phyloP scores from a whole-genome alignment of 257 asterid species.

The Solanum microdontum region DNA sequence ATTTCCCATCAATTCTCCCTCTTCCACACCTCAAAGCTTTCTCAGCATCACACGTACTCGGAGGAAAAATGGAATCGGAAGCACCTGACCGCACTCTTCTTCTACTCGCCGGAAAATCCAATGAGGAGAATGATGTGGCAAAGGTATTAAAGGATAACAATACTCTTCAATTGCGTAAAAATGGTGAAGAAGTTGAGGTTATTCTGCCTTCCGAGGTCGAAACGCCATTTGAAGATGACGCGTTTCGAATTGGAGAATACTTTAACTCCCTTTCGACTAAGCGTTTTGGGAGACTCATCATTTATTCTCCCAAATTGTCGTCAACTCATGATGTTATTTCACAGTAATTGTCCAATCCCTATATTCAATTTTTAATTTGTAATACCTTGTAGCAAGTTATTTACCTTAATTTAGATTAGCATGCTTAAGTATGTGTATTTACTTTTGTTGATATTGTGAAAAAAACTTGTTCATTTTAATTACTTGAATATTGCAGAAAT shows the following conservation, averaged over 20 bases:
- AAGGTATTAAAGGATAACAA: conserved; percentile 29
- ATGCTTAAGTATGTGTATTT: not conserved
- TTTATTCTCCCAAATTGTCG: conserved; percentile 60
- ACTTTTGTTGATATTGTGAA: not conserved
- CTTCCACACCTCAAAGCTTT: not conserved
- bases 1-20: not conserved
- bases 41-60: not conserved
- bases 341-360: conserved; percentile 21
- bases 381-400: not conserved
- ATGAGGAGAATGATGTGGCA: conserved; percentile 46
- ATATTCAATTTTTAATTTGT: not conserved
- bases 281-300: conserved; percentile 53
- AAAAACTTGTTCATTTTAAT: not conserved
- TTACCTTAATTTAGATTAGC: not conserved
- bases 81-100: conserved; percentile 21
- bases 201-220: conserved; percentile 37
- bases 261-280: conserved; percentile 39
- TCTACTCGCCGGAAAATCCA: conserved; percentile 62
- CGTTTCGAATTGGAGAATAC: conserved; percentile 36
- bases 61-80: conserved; percentile 36
- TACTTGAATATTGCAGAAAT: conserved; percentile 39
- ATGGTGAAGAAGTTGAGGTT: conserved; percentile 22
- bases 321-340: conserved; percentile 84
- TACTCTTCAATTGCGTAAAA: conserved; percentile 42
- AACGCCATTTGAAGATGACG: conserved; percentile 7